Evolutionary conservation across 768 basidiomycete species (phyloP).

Genomic region (Suillus fuscotomentosus): DNA sequence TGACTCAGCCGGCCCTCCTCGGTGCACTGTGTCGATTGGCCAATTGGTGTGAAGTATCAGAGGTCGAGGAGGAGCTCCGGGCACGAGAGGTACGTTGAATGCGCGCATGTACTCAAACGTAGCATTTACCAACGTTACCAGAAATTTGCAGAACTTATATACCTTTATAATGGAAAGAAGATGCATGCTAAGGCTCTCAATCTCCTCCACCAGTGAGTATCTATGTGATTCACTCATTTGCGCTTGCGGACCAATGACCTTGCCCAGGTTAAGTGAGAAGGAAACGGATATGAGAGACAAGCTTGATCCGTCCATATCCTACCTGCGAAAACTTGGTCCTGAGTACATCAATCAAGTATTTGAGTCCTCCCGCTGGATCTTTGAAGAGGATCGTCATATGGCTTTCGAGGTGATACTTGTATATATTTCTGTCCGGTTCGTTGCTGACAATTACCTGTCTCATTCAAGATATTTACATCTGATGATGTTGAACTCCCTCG

Average conservation of each 20-base stretch:
- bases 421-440: not conserved
- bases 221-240: not conserved
- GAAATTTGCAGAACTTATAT: conserved; percentile 91
- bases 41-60: conserved; percentile 97
- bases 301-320: conserved; percentile 79
- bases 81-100: conserved; percentile 62
- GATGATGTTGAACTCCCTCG: conserved; percentile 92
- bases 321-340: conserved; percentile 87
- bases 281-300: conserved; percentile 79
- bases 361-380: conserved; percentile 80
- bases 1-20: conserved; percentile 76
- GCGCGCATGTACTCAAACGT: not conserved
- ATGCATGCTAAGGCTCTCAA: conserved; percentile 90
- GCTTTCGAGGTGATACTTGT: conserved; percentile 66
- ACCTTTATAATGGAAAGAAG: conserved; percentile 90
- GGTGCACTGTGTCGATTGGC: conserved; percentile 86
- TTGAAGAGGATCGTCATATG: conserved; percentile 67
- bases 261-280: conserved; percentile 70
- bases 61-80: conserved; percentile 85
- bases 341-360: conserved; percentile 83
- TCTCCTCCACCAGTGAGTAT: conserved; percentile 77
- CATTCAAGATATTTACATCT: conserved; percentile 83
- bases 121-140: conserved; percentile 29
- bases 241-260: not conserved
- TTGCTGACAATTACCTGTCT: not conserved